phyloP scores from a whole-genome alignment of 192 early-diverging fungal species.

The Pilobolus umbonatus region DNA sequence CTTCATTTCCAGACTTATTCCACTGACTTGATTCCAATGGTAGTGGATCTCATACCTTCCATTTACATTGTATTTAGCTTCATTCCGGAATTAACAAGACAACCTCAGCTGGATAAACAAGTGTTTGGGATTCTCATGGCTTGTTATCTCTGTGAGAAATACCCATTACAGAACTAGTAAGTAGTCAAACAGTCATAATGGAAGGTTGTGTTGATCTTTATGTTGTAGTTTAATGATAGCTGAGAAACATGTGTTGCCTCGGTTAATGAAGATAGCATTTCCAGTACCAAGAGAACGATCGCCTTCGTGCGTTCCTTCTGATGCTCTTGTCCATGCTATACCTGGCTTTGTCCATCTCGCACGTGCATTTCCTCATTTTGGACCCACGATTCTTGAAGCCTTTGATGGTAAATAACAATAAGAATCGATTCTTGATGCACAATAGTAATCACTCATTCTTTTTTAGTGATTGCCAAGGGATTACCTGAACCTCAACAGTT shows the following conservation, averaged over 20 bases:
- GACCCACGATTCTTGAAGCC: conserved; percentile 15
- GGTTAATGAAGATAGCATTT: conserved; percentile 25
- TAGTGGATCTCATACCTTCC: conserved; percentile 59
- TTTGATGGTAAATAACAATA: conserved; percentile 19
- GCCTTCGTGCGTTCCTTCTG: conserved; percentile 18
- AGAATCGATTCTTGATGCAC: not conserved
- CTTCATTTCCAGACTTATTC: conserved; percentile 61
- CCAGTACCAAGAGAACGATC: conserved; percentile 2
- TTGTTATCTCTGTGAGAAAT: conserved; percentile 40
- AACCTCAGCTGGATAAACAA: conserved; percentile 39
- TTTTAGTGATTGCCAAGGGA: conserved; percentile 19
- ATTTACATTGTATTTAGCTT: conserved; percentile 58
- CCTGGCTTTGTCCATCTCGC: conserved; percentile 24
- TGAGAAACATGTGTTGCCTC: conserved; percentile 24
- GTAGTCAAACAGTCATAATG: conserved; percentile 2
- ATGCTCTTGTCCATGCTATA: conserved; percentile 23
- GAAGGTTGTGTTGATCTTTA: not conserved
- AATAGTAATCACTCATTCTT: not conserved
- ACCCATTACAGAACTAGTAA: conserved; percentile 51
- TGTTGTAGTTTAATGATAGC: conserved; percentile 14
- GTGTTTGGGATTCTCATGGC: conserved; percentile 48
- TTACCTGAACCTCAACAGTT: conserved; percentile 21
- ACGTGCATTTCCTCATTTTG: conserved; percentile 29
- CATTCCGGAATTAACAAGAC: conserved; percentile 50
- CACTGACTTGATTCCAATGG: conserved; percentile 40